Evolutionary conservation across 495 filamentous ascomycete genomes (phyloP), one percentile per base, ranked within the genome.

Genomic region (Beverwykella pulmonaria): DNA sequence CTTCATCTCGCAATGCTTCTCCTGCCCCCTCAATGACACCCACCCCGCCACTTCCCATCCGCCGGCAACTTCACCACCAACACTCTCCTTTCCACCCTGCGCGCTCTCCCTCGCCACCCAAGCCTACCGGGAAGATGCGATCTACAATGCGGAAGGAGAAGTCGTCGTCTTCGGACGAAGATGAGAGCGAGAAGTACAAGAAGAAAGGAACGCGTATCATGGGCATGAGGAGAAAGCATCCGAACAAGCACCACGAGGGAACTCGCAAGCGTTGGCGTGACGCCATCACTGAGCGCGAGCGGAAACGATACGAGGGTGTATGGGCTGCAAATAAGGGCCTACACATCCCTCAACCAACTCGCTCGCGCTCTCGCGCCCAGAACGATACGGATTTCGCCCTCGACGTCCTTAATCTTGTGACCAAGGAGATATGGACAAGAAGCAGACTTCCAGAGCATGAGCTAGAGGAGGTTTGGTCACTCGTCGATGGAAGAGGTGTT

Each of bases 271-370:
- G 90, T n/a, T 97, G 92, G 91, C 82, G 88, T 30, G 88, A 90
- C 62, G 82, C 86, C 58, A 82, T 98, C 41, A 90, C 90, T 0
- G 84, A 89, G 61, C 78, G 86, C 9, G 91, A 97, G 71, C 83
- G 92, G 39, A 92, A 90, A 70, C 82, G 93, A n/a, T 98, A 98
- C 71, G 94, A 98, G 77, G 95, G 92, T 4, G 88, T 98, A 2
- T 98, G 92, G 92, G 94, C 95, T 25, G 92, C 92, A 19, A 98
- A 98, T 71, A 86, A 86, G 62, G 93, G 92, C 0, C 59, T 93
- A n/a, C 76, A 73, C 56, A 60, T 71, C 59, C 27, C 61, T 34
- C 57, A 70, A 53, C 34, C 12, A 22, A 19, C 22, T 23, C n/a
- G 10, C 53, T 30, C 59, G 44, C 7, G 4, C 23, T 47, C 70